Conservation (phyloP, 148 eudicot genomes). For the Talinum fruticosum region DNA sequence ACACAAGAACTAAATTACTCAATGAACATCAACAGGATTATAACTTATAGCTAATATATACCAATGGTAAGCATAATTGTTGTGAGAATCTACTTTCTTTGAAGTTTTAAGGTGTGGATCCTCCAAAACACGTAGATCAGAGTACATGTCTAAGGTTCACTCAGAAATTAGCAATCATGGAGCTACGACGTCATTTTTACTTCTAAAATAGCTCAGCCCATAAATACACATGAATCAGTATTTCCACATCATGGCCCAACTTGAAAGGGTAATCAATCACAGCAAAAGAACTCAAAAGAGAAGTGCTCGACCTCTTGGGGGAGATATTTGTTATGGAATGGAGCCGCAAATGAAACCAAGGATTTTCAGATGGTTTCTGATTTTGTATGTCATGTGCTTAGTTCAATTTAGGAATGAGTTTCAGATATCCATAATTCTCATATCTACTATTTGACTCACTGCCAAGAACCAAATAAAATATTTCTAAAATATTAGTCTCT, state of each 20-base stretch:
- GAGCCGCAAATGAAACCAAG: neutral
- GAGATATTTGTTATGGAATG: neutral
- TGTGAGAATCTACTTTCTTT: too few species aligned
- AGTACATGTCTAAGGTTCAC: neutral
- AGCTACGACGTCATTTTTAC: neutral
- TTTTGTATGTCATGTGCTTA: neutral
- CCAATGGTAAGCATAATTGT: too few species aligned
- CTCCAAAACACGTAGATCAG: neutral
- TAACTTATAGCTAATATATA: too few species aligned
- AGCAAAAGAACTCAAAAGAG: too few species aligned
- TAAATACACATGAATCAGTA: neutral
- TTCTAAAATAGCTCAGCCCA: neutral
- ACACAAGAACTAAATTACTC: neutral
- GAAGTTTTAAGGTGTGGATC: neutral
- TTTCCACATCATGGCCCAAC: neutral
- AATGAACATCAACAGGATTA: too few species aligned
- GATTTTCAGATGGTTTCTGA: neutral
- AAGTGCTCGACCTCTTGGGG: too few species aligned
- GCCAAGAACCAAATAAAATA: neutral
- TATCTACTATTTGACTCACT: neutral
- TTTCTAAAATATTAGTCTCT: neutral
- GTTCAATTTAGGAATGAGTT: neutral
- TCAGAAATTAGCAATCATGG: neutral
- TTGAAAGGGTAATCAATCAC: neutral
- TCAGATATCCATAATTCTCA: neutral